Base-by-base conservation (phyloP, 441 rosid species). In the Breynia disticha region DNA sequence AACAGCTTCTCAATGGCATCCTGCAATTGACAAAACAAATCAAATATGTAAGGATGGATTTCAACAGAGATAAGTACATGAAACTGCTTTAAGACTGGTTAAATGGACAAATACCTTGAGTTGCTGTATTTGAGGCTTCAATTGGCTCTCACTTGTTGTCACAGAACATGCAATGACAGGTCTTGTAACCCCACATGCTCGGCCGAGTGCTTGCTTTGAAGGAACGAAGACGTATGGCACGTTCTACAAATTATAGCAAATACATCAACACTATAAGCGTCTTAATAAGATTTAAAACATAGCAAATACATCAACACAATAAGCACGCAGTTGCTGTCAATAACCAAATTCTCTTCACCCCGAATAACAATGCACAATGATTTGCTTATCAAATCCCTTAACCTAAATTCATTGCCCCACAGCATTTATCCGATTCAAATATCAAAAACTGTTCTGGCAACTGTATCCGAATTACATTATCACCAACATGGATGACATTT, bases 111-210 rank as follows among this genome's bases (percentile, higher is more conserved):
- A 37, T 71, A 78, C 97, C 87, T 86, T 91, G 61, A 91, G 94
- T 4, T 79, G 80, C 63, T 82, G 85, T 67, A 93, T 93, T 69
- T 88, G 95, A 19, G 83, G 24, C 60, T 82, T 88, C 81, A 91
- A 63, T 55, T 82, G 94, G 67, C 97, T 82, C 54, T 88, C 98
- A 21, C 84, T 86, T 22, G 95, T 59, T n/a, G 83, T 82, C 52
- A 91, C 94, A 0, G 98, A 91, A 63, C 87, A 79, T 45, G 98
- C 82, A 45, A 93, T 93, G 45, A 88, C 98, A 17, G 95, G 80
- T 65, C 97, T 86, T 46, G 97, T 86, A 43, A 88, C 98, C n/a
- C 98, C 98, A n/a, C 95, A 88, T 4, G 98, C 98, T 60, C 98
- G 72, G 54, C 97, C 98, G 51, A 88, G 90, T 12, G 95, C 95